These are phyloP conservation scores for Neurospora sp. DNA, from an alignment of 495 filamentous ascomycete genomes.

Conservation along the genomic window DNA sequence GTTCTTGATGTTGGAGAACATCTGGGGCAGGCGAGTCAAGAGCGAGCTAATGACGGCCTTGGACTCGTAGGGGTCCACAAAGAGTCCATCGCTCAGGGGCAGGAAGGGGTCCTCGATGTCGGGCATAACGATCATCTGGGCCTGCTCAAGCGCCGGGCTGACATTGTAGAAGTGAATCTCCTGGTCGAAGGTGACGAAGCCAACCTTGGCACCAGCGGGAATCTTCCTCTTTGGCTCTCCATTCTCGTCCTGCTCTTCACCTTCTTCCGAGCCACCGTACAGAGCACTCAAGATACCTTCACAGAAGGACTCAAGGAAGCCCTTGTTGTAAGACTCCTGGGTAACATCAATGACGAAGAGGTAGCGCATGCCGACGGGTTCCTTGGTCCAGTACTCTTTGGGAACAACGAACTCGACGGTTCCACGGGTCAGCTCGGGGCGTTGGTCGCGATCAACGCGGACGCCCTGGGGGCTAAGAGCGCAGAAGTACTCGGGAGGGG, in stretches of 20 bases:
- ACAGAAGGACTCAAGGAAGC: conserved; percentile 85
- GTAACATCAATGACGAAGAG: conserved; percentile 90
- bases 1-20: conserved; percentile 79
- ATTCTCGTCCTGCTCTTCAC: conserved; percentile 41
- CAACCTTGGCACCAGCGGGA: conserved; percentile 74
- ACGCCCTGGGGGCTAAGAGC: conserved; percentile 80
- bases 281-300: conserved; percentile 77
- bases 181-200: conserved; percentile 91
- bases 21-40: conserved; percentile 64
- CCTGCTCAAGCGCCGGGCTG: conserved; percentile 66
- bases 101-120: conserved; percentile 97
- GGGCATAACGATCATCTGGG: conserved; percentile 98
- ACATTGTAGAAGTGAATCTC: conserved; percentile 97
- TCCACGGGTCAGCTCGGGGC: conserved; percentile 81
- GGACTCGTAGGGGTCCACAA: conserved; percentile 92
- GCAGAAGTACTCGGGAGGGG: conserved; percentile 82
- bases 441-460: conserved; percentile 77
- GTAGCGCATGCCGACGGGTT: conserved; percentile 77
- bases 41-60: conserved; percentile 79
- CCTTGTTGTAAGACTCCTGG: conserved; percentile 78
- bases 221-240: conserved; percentile 53
- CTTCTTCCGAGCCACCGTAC: conserved; percentile 51
- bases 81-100: conserved; percentile 80
- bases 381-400: conserved; percentile 97
- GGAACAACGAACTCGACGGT: conserved; percentile 95